Evolutionary conservation across 202 grass and related monocot genomes (phyloP), one percentile per base, ranked within the genome.

Genomic region (Cymbopogon flexuosus): DNA sequence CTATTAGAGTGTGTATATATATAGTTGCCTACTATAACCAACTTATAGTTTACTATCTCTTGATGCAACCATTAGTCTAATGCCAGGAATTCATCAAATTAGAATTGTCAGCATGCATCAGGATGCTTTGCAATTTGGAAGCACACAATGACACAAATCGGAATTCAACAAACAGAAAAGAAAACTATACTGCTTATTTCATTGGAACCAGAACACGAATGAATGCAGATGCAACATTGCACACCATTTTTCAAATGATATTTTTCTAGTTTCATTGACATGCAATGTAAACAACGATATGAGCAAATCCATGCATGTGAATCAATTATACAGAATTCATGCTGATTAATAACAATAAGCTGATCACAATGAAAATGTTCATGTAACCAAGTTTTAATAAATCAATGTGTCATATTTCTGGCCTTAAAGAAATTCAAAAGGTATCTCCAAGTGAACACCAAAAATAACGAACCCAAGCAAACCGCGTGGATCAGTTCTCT

Each of bases 371-470:
- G 7, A 42, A 36, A 57, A 57, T 57, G n/a, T 30, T 84, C 51
- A 7, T 34, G 23, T 81, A 51, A 36, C 34, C 24, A 5, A 36
- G 51, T 43, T 68, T 59, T 7, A 67, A 24, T 43, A 68, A 68
- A 69, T 23, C n/a, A 23, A 31, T 8, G 24, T 27, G 41, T 62
- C 23, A 3, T 21, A 21, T 77, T 58, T 35, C 19, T 79, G 57
- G 16, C 8, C 47, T 75, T 74, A 47, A 27, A 79, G 43, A 86
- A 73, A 46, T 49, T 75, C 47, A 37, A 68, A 80, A 19, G 27
- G 18, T 73, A 58, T 46, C n/a, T 37, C 24, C 58, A 52, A 58
- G 37, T 39, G 43, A 51, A 71, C 42, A 63, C 3, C 11, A 54
- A 51, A 78, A 47, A 43, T 52, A 63, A 63, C 6, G 24, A 6